phyloP scores from a whole-genome alignment of 1,139 yeast species.

The Debaryomycetaceae sp. region DNA sequence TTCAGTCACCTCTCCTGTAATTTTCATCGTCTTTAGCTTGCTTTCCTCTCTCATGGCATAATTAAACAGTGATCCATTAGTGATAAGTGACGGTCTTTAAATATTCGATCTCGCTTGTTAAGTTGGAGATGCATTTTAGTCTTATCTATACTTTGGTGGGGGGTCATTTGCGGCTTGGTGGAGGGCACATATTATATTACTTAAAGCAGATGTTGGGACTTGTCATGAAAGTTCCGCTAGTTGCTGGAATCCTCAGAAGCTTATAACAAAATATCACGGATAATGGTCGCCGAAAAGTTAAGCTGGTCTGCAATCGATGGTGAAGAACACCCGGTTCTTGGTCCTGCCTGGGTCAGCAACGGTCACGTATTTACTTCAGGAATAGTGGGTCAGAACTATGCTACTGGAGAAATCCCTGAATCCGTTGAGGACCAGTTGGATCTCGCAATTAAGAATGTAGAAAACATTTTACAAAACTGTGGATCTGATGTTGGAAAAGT shows the following conservation, averaged over 20 bases:
- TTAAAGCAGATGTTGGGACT: background rate
- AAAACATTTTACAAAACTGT: constrained; percentile 41
- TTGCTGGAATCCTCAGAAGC: background rate
- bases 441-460: constrained; percentile 41
- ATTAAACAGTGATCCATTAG: background rate
- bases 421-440: constrained; percentile 45
- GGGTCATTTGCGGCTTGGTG: background rate
- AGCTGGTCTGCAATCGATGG: constrained; percentile 41
- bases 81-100: background rate
- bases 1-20: background rate
- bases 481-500: constrained; percentile 50
- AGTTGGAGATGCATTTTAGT: background rate
- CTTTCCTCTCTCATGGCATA: background rate
- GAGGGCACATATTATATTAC: background rate
- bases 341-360: constrained; percentile 49
- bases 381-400: constrained; percentile 28
- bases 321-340: constrained; percentile 30
- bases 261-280: too few relatives aligned
- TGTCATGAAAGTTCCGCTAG: too few relatives aligned
- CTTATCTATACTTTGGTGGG: background rate
- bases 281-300: constrained; percentile 28
- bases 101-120: background rate
- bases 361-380: constrained; percentile 52
- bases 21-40: background rate
- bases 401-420: constrained; percentile 37